These are phyloP conservation scores for Saccharomyces pastorianus DNA, from an alignment of 1,139 yeast species.

Conservation along the genomic window DNA sequence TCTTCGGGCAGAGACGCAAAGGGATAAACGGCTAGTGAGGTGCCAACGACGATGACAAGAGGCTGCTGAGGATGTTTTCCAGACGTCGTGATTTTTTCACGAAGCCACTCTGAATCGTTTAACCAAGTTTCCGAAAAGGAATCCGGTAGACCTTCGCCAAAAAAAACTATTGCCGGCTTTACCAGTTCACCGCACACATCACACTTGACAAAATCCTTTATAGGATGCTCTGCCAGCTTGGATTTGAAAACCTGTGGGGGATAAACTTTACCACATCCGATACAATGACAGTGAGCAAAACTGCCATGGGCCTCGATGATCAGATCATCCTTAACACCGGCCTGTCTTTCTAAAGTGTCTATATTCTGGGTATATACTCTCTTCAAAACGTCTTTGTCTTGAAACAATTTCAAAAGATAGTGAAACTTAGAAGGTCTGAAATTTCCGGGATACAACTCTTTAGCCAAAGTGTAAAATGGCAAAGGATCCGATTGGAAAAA, in stretches of 20 bases:
- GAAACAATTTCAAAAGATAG: constrained; percentile 54
- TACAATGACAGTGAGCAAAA: constrained; percentile 77
- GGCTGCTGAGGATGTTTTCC: constrained; percentile 38
- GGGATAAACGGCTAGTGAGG: constrained; percentile 82
- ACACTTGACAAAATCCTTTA: constrained; percentile 49
- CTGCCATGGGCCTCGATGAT: constrained; percentile 94
- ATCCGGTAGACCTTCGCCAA: constrained; percentile 77
- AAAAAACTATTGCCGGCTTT: constrained; percentile 88
- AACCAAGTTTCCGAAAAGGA: constrained; percentile 65
- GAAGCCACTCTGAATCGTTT: constrained; percentile 38
- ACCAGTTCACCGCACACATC: constrained; percentile 52
- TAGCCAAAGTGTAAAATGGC: constrained; percentile 78
- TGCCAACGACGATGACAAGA: constrained; percentile 82
- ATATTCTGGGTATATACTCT: constrained; percentile 88
- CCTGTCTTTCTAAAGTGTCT: constrained; percentile 80
- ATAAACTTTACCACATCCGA: constrained; percentile 58
- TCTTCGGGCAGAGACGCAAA: constrained; percentile 78
- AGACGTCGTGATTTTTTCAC: constrained; percentile 2
- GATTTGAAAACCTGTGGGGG: constrained; percentile 41
- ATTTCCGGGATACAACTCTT: constrained; percentile 81
- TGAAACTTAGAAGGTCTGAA: constrained; percentile 80
- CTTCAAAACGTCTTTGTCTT: constrained; percentile 51
- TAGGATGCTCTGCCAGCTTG: constrained; percentile 30
- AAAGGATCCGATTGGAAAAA: constrained; percentile 67
- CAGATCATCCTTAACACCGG: constrained; percentile 58